Conservation (phyloP, 371 early-diverging fungal genomes). For the Quaeritorhiza haematococci region DNA sequence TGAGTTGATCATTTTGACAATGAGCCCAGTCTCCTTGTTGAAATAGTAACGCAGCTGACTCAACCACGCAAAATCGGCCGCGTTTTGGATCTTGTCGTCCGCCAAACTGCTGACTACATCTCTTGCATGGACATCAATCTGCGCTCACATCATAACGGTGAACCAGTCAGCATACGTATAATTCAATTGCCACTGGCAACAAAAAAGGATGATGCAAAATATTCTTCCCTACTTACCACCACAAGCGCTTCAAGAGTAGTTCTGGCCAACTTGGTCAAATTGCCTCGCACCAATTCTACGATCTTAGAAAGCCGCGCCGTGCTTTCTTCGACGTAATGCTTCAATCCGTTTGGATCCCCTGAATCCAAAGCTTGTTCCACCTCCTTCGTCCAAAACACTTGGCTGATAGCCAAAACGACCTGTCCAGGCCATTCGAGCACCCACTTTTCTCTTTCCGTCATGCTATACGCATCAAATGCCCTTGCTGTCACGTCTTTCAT, state of each 20-base stretch:
- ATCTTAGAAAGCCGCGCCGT: conserved; percentile 36
- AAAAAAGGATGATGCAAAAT: no score
- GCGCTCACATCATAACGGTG: conserved; percentile 54
- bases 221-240: conserved; percentile 42
- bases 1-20: conserved; percentile 53
- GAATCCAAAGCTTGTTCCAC: conserved; percentile 41
- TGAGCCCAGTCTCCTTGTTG: conserved; percentile 36
- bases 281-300: conserved; percentile 49
- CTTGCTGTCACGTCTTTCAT: conserved; percentile 33
- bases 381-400: conserved; percentile 48
- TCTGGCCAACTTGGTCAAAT: conserved; percentile 34
- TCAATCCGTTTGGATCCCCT: conserved; percentile 31
- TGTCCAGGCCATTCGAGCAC: conserved; percentile 52
- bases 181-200: no score
- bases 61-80: conserved; percentile 42
- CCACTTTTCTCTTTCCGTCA: conserved; percentile 43
- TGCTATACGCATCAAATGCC: conserved; percentile 31
- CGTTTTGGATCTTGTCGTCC: conserved; percentile 26
- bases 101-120: conserved; percentile 42
- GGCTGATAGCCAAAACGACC: conserved; percentile 47
- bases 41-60: conserved; percentile 50
- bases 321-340: conserved; percentile 35
- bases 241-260: conserved; percentile 47
- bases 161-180: conserved; percentile 16
- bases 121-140: conserved; percentile 53